These are phyloP conservation scores for Acorus gramineus DNA, from an alignment of 106 monocot species.

Conservation along the genomic window DNA sequence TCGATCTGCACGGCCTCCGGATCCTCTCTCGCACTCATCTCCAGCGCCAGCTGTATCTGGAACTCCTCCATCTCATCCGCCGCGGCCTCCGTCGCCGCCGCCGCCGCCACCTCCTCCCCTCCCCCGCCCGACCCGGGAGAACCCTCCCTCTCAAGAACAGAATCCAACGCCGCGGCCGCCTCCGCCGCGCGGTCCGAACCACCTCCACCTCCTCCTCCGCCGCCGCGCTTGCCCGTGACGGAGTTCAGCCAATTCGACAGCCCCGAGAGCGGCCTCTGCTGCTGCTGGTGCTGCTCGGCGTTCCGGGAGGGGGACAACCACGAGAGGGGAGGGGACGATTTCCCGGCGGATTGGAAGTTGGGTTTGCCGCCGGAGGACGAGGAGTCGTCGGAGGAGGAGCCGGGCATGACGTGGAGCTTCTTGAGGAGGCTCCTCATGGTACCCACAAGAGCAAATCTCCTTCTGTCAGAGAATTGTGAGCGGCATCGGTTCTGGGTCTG, in stretches of 20 bases:
- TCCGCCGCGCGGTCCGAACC: background rate
- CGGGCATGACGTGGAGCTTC: slow-evolving; percentile 51
- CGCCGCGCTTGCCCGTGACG: slow-evolving; percentile 12
- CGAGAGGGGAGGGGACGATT: too few relatives aligned
- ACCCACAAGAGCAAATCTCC: background rate
- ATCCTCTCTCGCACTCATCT: slow-evolving; percentile 63
- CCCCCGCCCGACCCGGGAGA: background rate
- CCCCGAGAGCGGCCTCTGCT: slow-evolving; percentile 13
- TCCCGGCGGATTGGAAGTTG: too few relatives aligned
- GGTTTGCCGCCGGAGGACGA: background rate
- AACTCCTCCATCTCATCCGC: slow-evolving; percentile 44
- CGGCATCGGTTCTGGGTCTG: too few relatives aligned
- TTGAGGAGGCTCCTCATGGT: slow-evolving; percentile 60
- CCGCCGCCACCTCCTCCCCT: background rate
- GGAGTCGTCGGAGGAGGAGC: slow-evolving; percentile 9
- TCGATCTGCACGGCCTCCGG: slow-evolving; percentile 75
- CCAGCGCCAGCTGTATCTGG: slow-evolving; percentile 60
- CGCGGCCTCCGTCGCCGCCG: background rate
- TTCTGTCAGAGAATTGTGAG: too few relatives aligned
- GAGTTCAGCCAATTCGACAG: slow-evolving; percentile 51
- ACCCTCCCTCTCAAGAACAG: slow-evolving; percentile 32
- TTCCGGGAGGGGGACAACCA: too few relatives aligned
- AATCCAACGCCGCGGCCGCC: background rate
- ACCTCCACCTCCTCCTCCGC: background rate
- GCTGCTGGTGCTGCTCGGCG: slow-evolving; percentile 4